Conservation (phyloP, 2,329 filamentous ascomycete genomes). For the Trichocomaceae sp. region DNA sequence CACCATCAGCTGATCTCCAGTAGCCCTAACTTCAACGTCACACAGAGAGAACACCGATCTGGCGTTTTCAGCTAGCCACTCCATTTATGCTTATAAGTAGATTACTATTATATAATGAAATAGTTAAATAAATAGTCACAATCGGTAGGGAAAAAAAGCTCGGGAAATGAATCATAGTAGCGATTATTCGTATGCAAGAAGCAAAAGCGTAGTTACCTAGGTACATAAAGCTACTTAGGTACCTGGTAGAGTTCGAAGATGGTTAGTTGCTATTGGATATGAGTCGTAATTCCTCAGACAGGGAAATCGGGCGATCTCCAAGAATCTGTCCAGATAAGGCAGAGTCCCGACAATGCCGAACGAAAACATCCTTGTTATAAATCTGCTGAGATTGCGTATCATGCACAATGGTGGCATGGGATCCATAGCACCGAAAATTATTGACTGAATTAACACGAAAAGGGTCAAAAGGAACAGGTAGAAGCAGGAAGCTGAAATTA, state of each 20-base stretch:
- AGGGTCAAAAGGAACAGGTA: background rate
- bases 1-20: background rate
- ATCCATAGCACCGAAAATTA: background rate
- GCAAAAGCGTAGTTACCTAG: no score
- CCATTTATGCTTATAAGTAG: constrained; percentile 6
- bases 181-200: no score
- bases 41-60: background rate
- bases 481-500: background rate
- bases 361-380: background rate
- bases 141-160: background rate
- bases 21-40: background rate
- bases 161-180: background rate
- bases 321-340: constrained; percentile 1
- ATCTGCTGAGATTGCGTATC: background rate
- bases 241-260: background rate
- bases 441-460: background rate
- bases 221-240: background rate
- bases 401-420: background rate
- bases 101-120: background rate
- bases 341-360: constrained; percentile 6
- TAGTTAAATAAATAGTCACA: background rate
- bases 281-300: background rate
- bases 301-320: background rate
- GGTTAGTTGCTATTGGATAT: background rate
- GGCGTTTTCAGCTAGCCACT: constrained; percentile 3